Conservation (phyloP, 352 stramenopile species). For the Phytophthora kernoviae region DNA sequence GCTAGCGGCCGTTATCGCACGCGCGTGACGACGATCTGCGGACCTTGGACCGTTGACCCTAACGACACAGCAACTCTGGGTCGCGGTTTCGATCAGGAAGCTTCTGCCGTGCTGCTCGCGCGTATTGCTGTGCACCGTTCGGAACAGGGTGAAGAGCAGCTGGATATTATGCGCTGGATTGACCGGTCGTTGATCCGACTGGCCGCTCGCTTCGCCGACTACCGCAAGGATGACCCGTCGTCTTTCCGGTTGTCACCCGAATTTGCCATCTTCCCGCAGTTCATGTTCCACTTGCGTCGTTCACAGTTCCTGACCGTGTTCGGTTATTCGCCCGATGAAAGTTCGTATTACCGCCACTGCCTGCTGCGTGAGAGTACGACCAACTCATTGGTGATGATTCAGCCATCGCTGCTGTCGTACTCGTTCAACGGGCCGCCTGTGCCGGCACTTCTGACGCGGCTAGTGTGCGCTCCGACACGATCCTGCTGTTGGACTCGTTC, state of each 20-base stretch:
- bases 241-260: slow-evolving; percentile 97
- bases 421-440: slow-evolving; percentile 93
- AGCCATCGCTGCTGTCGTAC: slow-evolving; percentile 99
- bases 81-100: slow-evolving; percentile 98
- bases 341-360: slow-evolving; percentile 96
- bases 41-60: slow-evolving; percentile 93
- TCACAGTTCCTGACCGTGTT: slow-evolving; percentile 99
- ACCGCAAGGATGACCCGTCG: slow-evolving; percentile 97
- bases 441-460: slow-evolving; percentile 88
- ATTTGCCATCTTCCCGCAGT: slow-evolving; percentile 99
- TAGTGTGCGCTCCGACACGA: slow-evolving; percentile 97
- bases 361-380: slow-evolving; percentile 96
- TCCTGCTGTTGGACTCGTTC: slow-evolving; percentile 99
- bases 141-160: slow-evolving; percentile 84
- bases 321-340: slow-evolving; percentile 99
- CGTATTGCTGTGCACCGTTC: slow-evolving; percentile 88
- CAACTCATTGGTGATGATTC: slow-evolving; percentile 99
- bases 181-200: slow-evolving; percentile 98
- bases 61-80: slow-evolving; percentile 94
- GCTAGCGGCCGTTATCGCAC: slow-evolving; percentile 95
- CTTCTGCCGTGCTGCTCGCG: slow-evolving; percentile 96
- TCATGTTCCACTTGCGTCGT: slow-evolving; percentile 99
- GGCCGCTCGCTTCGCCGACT: slow-evolving; percentile 99
- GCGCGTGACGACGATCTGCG: slow-evolving; percentile 97
- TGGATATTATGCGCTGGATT: slow-evolving; percentile 91